Evolutionary conservation across 2,329 filamentous ascomycete genomes (phyloP), one percentile per base, ranked within the genome.

Genomic region (Pyrenophora tritici-repentis): DNA sequence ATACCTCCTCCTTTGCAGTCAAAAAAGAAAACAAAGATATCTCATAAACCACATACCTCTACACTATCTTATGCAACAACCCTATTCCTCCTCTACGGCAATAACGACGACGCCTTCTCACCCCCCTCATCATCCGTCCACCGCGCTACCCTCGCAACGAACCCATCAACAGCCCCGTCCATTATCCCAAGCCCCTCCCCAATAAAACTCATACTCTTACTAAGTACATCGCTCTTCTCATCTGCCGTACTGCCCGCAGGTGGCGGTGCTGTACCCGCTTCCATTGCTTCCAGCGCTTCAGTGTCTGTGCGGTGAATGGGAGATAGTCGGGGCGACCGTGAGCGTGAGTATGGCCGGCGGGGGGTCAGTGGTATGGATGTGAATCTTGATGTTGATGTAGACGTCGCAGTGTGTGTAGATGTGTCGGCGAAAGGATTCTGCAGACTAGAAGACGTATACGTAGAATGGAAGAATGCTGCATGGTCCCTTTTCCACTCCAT

Each of bases 101-200:
- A 32, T 24, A 56, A 42, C 18, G 54, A 42, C 18, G 34, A 33
- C 24, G 42, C 47, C 17, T 47, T 46, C 18, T 48, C 36, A 6
- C 42, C 42, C 7, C 37, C 42, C 12, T 42, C 32, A 29, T 38
- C 43, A 14, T 51, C 43, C 14, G 43, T 51, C 37, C 48, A 47
- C 18, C 43, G 31, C 24, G 22, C 38, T 10, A 51, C 20, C 7
- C n/a, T 24, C n/a, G 33, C 38, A 6, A 40, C 38, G 32, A 32
- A 13, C 3, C 18, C 32, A 34, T 37, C 43, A 6, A 51, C 43
- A 22, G 20, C 48, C 6, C 18, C 43, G 12, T 51, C 48, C 24
- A 51, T 16, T 24, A 26, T 18, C 13, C 8, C 37, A 2, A 51
- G 6, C 8, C 42, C 37, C 12, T 42, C 9, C 4, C 41, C 32